Percentiles rank a stretch among this genome's conserved stretches.
These are phyloP conservation scores for Penicillium paneum DNA, from an alignment of 2,329 filamentous ascomycete genomes.

Conservation along the genomic window DNA sequence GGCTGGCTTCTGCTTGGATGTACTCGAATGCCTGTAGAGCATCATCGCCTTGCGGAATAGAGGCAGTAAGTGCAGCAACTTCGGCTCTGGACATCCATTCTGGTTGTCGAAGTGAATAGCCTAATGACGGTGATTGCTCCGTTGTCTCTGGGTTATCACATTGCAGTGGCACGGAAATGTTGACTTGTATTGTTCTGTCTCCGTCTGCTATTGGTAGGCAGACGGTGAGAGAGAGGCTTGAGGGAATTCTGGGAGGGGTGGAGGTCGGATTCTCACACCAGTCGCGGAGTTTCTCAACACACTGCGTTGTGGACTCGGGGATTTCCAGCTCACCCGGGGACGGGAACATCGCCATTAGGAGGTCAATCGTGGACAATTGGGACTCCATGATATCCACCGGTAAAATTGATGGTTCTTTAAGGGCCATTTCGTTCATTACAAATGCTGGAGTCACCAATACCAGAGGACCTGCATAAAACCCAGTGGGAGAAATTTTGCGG, in stretches of 20 bases:
- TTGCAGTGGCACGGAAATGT: slow-evolving; percentile 29
- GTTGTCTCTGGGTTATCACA: slow-evolving; percentile 8
- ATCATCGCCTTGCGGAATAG: slow-evolving; percentile 44
- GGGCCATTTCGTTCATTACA: slow-evolving; percentile 13
- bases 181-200: slow-evolving; percentile 28
- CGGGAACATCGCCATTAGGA: slow-evolving; percentile 54
- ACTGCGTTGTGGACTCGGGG: slow-evolving; percentile 34
- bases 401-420: slow-evolving; percentile 23
- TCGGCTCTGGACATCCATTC: slow-evolving; percentile 54
- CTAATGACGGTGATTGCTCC: slow-evolving; percentile 24
- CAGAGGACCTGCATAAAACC: not conserved
- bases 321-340: slow-evolving; percentile 41
- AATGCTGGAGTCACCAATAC: not conserved
- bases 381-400: slow-evolving; percentile 48
- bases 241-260: slow-evolving; percentile 16
- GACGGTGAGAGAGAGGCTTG: slow-evolving; percentile 24
- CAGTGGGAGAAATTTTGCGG: not conserved
- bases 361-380: slow-evolving; percentile 51
- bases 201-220: slow-evolving; percentile 24
- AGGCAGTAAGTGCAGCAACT: slow-evolving; percentile 36
- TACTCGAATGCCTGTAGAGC: slow-evolving; percentile 48
- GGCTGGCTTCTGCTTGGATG: slow-evolving; percentile 38
- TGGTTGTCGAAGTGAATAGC: slow-evolving; percentile 47
- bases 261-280: slow-evolving; percentile 26
- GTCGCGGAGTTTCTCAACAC: slow-evolving; percentile 25